Evolutionary conservation across 352 stramenopile species (phyloP), one percentile per base, ranked within the genome.

Genomic region (Phytophthora crassamura): DNA sequence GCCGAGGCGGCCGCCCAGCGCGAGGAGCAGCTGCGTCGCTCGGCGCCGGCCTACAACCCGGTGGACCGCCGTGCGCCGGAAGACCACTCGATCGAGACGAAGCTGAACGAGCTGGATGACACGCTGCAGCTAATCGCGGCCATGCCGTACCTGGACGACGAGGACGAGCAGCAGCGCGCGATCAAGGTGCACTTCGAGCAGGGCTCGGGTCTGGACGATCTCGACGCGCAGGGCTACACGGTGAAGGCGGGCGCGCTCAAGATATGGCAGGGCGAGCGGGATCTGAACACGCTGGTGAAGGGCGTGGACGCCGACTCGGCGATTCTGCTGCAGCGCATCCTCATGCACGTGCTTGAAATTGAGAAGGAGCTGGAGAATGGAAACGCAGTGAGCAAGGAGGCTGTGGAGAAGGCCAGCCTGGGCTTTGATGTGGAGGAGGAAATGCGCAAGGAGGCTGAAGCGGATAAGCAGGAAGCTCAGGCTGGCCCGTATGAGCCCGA

Each of bases 241-340:
- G 76, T 90, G 51, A 86, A 87, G 41, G 67, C 68, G n/a, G 67
- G 72, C 7, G 78, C 75, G n/a, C 40, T 82, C 30, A 34, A 57
- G 46, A 92, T 92, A 50, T 92, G 84, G 84, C 51, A 86, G 52
- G 84, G 84, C 58, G 84, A 92, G 53, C 80, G 84, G 30, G 79
- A 92, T 53, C 36, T 89, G 50, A 75, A 80, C 34, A 63, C 67
- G 60, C 56, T 90, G 32, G 72, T 67, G 1, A 53, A 69, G 10
- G 77, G 78, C 28, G 55, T 90, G 12, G 74, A 88, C 61, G 69
- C 77, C 10, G 81, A 89, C 59, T 90, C 81, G 51, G 80, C 81
- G 7, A 54, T 90, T 45, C 87, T 92, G 50, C 65, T 92, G 14
- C 81, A 90, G 72, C 84, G 84, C 18, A 89, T 92, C 50, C 67